Conservation (phyloP, 306 rosid genomes). For the Castanospermum australe region DNA sequence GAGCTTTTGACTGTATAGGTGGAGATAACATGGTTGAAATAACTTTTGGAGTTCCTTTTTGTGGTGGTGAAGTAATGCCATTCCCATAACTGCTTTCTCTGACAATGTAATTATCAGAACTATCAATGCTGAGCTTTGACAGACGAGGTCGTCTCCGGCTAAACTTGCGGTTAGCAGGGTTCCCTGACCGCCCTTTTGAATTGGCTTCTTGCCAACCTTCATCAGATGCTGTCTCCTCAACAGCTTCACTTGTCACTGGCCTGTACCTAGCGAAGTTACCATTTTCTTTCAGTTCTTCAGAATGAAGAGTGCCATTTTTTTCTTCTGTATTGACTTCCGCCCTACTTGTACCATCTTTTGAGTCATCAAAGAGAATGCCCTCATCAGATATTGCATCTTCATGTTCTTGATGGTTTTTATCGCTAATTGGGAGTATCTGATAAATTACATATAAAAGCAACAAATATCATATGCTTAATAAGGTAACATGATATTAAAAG, state of each 20-base stretch:
- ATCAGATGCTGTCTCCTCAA: conserved; percentile 65
- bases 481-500: neutral
- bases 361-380: conserved; percentile 36
- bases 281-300: conserved; percentile 47
- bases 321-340: conserved; percentile 33
- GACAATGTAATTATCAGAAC: conserved; percentile 38
- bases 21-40: conserved; percentile 36
- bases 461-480: conserved; percentile 6
- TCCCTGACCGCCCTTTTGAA: conserved; percentile 73
- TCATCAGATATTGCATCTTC: conserved; percentile 33
- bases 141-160: conserved; percentile 57
- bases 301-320: conserved; percentile 32
- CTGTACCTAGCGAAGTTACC: conserved; percentile 26
- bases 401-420: conserved; percentile 46
- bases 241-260: conserved; percentile 39
- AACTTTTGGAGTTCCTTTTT: conserved; percentile 45
- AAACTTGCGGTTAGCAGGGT: conserved; percentile 51
- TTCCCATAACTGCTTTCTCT: conserved; percentile 50
- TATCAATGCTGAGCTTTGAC: conserved; percentile 49
- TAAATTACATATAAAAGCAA: conserved; percentile 28
- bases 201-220: conserved; percentile 98
- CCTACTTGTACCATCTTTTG: conserved; percentile 28
- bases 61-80: conserved; percentile 43
- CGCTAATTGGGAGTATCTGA: conserved; percentile 59
- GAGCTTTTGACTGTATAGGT: conserved; percentile 48